Evolutionary conservation across 2,329 filamentous ascomycete species (phyloP).

Genomic region (Ceratocystis lukuohia): DNA sequence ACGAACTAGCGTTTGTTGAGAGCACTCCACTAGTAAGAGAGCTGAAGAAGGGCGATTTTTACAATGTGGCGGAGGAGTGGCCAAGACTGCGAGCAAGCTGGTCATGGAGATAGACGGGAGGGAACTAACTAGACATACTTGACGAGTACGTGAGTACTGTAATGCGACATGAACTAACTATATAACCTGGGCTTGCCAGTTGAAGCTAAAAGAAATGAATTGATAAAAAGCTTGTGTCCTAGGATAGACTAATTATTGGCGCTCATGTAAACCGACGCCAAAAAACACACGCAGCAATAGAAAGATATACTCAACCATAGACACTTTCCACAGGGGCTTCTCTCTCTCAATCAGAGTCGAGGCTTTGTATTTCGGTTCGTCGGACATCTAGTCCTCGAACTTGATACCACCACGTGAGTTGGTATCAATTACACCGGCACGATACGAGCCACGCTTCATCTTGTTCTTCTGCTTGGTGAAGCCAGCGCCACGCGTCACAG

Average conservation of each 20-base stretch:
- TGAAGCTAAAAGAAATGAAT: not conserved
- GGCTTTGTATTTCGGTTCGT: too few species aligned
- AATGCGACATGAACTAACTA: not conserved
- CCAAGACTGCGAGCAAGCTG: not conserved
- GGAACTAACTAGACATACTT: not conserved
- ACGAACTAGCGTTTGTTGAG: constrained; percentile 18
- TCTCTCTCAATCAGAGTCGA: too few species aligned
- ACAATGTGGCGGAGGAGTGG: constrained; percentile 16
- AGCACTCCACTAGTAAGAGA: constrained; percentile 14
- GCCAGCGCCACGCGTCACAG: constrained; percentile 84
- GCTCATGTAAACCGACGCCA: not conserved
- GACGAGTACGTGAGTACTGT: not conserved
- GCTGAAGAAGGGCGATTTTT: constrained; percentile 14
- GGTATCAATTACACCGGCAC: constrained; percentile 78
- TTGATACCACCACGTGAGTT: constrained; percentile 73
- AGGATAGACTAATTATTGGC: constrained; percentile 19
- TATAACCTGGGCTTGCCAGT: not conserved
- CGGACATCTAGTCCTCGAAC: constrained; percentile 61
- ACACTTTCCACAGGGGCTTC: too few species aligned
- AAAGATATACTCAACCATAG: too few species aligned
- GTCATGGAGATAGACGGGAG: not conserved
- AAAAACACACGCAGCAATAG: not conserved
- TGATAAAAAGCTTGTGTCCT: constrained; percentile 18
- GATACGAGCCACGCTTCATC: constrained; percentile 83
- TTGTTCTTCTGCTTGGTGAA: constrained; percentile 99